Conservation (phyloP, 2,329 filamentous ascomycete genomes). For the Cladosporium sp. region DNA sequence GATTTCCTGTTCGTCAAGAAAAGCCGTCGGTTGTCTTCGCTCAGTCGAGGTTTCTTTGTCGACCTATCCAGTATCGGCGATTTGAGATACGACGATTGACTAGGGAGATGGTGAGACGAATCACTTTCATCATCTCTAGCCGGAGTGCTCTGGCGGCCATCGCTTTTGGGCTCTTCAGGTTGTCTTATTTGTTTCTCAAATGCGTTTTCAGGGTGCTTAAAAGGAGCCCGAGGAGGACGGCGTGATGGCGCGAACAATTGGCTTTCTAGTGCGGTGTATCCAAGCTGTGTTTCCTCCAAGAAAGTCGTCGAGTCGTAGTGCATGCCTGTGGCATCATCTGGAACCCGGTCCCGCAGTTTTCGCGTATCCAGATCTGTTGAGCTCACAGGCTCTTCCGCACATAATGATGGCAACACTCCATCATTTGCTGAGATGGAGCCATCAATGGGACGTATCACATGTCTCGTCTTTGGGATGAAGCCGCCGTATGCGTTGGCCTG, state of each 20-base stretch:
- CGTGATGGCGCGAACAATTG: conserved; percentile 31
- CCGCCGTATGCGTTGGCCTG: conserved; percentile 37
- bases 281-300: conserved; percentile 39
- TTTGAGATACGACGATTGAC: conserved; percentile 23
- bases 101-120: background rate
- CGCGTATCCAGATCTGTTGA: no score
- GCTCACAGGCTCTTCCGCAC: no score
- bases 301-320: background rate
- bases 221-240: background rate
- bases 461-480: conserved; percentile 20
- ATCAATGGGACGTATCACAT: background rate
- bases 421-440: background rate
- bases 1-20: background rate
- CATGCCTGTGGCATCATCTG: background rate
- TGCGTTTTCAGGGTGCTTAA: background rate
- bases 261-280: conserved; percentile 35
- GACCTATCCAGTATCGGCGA: conserved; percentile 14
- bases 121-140: background rate
- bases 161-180: background rate
- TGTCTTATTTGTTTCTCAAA: no score
- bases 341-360: background rate
- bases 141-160: no score
- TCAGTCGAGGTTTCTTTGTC: conserved; percentile 10
- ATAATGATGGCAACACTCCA: background rate
- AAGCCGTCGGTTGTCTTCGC: background rate